phyloP scores from a whole-genome alignment of 2,329 filamentous ascomycete genomes.

The Alternaria triticina region DNA sequence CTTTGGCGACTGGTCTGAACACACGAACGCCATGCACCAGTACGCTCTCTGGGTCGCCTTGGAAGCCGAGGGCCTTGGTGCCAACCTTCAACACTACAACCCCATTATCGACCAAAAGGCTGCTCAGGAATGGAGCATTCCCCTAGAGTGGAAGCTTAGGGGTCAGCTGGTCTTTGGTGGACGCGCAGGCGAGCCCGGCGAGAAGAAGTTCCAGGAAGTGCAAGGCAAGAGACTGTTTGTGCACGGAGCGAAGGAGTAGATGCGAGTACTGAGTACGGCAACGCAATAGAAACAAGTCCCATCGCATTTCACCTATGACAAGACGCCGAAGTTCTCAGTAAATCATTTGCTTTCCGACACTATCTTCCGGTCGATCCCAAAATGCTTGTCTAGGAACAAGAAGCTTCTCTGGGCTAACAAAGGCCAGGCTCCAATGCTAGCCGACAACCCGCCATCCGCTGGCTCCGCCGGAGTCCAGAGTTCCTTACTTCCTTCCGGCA shows the following conservation, averaged over 20 bases:
- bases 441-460: background rate
- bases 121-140: conserved; percentile 71
- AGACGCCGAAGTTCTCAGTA: background rate
- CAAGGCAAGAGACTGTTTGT: conserved; percentile 65
- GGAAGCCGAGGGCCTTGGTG: conserved; percentile 82
- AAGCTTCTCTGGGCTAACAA: background rate
- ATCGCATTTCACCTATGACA: background rate
- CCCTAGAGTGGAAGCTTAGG: conserved; percentile 75
- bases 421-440: background rate
- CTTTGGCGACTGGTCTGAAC: conserved; percentile 77
- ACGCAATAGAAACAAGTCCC: background rate
- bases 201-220: conserved; percentile 70
- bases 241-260: conserved; percentile 42
- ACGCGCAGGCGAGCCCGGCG: conserved; percentile 58
- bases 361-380: background rate
- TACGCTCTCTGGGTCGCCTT: conserved; percentile 81
- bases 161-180: conserved; percentile 87
- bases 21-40: conserved; percentile 84
- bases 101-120: conserved; percentile 80
- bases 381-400: background rate
- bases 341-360: background rate
- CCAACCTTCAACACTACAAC: conserved; percentile 94
- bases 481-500: background rate
- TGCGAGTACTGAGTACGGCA: background rate
- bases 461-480: background rate